A percentile compares a stretch with the other conserved stretches of the same genome.
Evolutionary conservation across 148 eudicot species (phyloP).

Genomic region (Hydrangea macrophylla): DNA sequence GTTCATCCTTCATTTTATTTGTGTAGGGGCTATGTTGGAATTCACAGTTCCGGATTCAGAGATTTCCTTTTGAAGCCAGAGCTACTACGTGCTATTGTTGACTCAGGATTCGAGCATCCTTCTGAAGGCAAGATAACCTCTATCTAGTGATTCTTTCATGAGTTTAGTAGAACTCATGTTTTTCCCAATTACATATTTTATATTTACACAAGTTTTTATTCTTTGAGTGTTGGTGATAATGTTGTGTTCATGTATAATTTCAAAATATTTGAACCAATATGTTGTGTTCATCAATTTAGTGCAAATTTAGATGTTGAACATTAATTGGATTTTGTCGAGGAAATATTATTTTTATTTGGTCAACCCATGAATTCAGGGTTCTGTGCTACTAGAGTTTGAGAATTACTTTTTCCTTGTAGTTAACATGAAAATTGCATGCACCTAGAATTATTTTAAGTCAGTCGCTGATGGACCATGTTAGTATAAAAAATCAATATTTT

Average conservation of each 20-base stretch:
- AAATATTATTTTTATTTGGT: too few species aligned
- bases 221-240: not conserved
- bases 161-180: not conserved
- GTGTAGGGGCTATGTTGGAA: conserved; percentile 56
- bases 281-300: not conserved
- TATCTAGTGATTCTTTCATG: not conserved
- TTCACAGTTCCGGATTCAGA: conserved; percentile 72
- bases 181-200: not conserved
- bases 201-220: too few species aligned
- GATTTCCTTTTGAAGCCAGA: conserved; percentile 69
- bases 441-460: too few species aligned
- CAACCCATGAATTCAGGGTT: too few species aligned
- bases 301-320: not conserved
- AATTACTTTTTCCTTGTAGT: too few species aligned
- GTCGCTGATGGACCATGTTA: too few species aligned
- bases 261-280: too few species aligned
- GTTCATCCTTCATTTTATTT: not conserved
- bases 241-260: not conserved
- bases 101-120: conserved; percentile 70
- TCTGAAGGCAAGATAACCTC: conserved; percentile 51
- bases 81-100: conserved; percentile 65
- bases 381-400: too few species aligned
- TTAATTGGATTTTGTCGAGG: too few species aligned
- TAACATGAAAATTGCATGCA: too few species aligned
- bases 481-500: too few species aligned